Conservation (phyloP, 2,329 filamentous ascomycete genomes). For the Thielaviopsis punctulata region DNA sequence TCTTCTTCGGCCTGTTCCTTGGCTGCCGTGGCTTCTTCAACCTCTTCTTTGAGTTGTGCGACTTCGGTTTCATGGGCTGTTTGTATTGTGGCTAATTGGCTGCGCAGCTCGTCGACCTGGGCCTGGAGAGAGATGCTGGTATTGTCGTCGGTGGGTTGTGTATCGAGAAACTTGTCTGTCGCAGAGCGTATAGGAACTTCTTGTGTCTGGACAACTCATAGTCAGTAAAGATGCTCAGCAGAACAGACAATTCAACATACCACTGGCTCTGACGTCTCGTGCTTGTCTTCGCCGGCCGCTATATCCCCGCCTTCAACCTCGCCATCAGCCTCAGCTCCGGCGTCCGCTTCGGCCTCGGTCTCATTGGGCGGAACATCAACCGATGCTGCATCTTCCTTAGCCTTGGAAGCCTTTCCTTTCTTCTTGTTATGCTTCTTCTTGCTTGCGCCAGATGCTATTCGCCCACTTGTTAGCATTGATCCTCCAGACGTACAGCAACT, state of each 20-base stretch:
- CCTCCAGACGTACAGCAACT: not conserved
- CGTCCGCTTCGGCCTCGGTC: slow-evolving; percentile 18
- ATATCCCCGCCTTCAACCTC: slow-evolving; percentile 2
- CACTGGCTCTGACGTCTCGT: slow-evolving; percentile 3
- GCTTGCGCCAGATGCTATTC: slow-evolving; percentile 17
- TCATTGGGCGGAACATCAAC: not conserved
- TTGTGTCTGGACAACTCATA: slow-evolving; percentile 17
- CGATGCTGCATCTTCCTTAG: slow-evolving; percentile 21
- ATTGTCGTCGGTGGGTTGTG: slow-evolving; percentile 38
- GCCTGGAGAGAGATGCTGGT: slow-evolving; percentile 63
- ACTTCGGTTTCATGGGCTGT: slow-evolving; percentile 48
- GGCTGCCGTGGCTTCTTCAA: slow-evolving; percentile 50
- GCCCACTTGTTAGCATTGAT: slow-evolving; percentile 13
- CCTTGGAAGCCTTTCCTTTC: slow-evolving; percentile 37
- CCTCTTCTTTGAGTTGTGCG: slow-evolving; percentile 35
- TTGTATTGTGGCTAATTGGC: slow-evolving; percentile 65
- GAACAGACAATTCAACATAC: not conserved
- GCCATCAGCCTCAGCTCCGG: slow-evolving; percentile 23
- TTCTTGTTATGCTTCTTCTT: slow-evolving; percentile 44
- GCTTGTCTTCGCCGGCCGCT: not conserved
- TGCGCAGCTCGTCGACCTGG: slow-evolving; percentile 70
- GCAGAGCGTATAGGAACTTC: slow-evolving; percentile 8
- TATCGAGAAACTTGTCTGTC: slow-evolving; percentile 14
- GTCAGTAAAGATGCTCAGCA: slow-evolving; percentile 22
- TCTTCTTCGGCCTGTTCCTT: slow-evolving; percentile 75